Evolutionary conservation across 768 basidiomycete genomes (phyloP).

Genomic region (Leccinum fibrillosum): DNA sequence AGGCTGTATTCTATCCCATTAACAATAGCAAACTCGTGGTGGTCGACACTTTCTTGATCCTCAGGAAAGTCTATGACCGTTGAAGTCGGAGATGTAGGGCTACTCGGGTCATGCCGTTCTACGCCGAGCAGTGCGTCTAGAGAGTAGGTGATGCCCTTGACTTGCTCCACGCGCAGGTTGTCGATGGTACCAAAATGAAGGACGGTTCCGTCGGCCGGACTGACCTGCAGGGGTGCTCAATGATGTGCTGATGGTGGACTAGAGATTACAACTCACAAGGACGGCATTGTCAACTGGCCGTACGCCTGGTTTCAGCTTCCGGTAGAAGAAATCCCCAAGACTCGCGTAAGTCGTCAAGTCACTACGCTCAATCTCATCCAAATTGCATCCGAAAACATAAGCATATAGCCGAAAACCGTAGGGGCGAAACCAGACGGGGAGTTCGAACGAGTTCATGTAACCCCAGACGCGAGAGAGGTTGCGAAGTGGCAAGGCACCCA

Average conservation of each 20-base stretch:
- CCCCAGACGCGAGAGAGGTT: conserved; percentile 98
- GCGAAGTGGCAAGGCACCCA: conserved; percentile 91
- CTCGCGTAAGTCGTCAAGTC: conserved; percentile 80
- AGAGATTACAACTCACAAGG: conserved; percentile 47
- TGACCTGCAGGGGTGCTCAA: conserved; percentile 52
- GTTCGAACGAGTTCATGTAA: conserved; percentile 86
- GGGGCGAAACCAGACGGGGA: conserved; percentile 95
- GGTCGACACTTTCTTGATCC: conserved; percentile 64
- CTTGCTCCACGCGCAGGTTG: conserved; percentile 83
- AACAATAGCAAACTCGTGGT: conserved; percentile 91
- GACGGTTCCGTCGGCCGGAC: conserved; percentile 91
- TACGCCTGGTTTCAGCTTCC: conserved; percentile 75
- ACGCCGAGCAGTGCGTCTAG: conserved; percentile 89
- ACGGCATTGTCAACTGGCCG: conserved; percentile 76
- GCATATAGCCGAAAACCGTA: conserved; percentile 85
- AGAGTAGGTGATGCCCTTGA: conserved; percentile 97
- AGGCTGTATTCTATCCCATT: conserved; percentile 97
- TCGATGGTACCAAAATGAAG: conserved; percentile 89
- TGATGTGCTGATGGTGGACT: not conserved
- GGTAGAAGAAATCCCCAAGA: conserved; percentile 96
- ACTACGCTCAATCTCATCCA: conserved; percentile 80
- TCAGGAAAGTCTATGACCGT: conserved; percentile 39
- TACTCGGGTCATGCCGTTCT: conserved; percentile 44
- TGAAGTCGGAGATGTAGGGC: conserved; percentile 40
- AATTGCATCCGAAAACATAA: conserved; percentile 87